phyloP scores from a whole-genome alignment of 2,329 filamentous ascomycete genomes.

The Alternaria ethzedia region DNA sequence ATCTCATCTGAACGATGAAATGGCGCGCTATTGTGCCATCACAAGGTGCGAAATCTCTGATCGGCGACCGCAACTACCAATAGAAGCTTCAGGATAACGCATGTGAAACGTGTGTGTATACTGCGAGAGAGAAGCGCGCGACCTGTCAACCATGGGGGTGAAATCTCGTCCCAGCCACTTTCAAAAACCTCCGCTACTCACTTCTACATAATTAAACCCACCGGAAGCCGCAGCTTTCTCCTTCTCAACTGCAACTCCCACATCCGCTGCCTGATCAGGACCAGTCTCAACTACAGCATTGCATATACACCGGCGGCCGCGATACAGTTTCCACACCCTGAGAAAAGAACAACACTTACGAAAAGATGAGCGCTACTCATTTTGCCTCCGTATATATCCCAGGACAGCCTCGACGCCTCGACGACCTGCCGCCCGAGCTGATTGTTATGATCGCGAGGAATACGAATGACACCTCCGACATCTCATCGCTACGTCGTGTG shows the following conservation, averaged over 20 bases:
- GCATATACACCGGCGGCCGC: neutral
- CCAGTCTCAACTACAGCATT: neutral
- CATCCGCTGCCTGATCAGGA: neutral
- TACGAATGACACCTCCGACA: neutral
- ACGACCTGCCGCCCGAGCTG: neutral
- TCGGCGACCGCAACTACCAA: neutral
- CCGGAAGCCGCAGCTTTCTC: neutral
- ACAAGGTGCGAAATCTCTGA: neutral
- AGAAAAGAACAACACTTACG: neutral
- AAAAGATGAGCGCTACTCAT: neutral
- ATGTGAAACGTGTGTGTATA: neutral
- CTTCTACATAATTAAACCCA: neutral
- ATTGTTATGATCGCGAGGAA: neutral
- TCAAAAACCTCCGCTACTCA: neutral
- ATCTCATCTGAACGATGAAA: neutral
- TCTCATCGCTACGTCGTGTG: neutral
- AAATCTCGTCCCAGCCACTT: neutral
- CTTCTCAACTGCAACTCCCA: neutral
- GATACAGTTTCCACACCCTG: neutral
- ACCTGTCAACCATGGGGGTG: neutral
- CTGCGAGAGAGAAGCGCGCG: neutral
- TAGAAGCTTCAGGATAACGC: neutral
- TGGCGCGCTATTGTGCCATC: neutral
- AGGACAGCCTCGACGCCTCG: conserved; percentile 18
- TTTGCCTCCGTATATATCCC: neutral